phyloP scores from a whole-genome alignment of 768 basidiomycete species.

The Xanthoconium stramineum region DNA sequence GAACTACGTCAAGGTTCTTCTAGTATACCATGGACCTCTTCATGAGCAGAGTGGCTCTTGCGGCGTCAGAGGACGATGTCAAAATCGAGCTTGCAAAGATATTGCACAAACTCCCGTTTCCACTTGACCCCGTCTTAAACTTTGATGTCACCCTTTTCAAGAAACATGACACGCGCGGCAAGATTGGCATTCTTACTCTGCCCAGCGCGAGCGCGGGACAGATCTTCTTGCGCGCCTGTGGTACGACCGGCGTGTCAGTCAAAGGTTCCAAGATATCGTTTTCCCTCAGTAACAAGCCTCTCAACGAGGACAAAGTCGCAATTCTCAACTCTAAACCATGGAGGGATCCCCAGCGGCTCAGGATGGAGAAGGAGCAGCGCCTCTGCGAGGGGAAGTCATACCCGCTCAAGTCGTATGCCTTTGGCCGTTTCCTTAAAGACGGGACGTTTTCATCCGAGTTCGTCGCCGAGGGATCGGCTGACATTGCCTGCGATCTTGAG shows the following conservation, averaged over 20 bases:
- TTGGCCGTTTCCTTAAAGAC: constrained; percentile 36
- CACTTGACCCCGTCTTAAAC: constrained; percentile 25
- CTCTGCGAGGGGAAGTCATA: constrained; percentile 21
- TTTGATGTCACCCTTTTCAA: constrained; percentile 34
- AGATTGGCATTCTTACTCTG: constrained; percentile 32
- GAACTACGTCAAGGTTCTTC: not conserved
- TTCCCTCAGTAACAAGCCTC: constrained; percentile 16
- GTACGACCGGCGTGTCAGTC: constrained; percentile 23
- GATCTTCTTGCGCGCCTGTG: constrained; percentile 28
- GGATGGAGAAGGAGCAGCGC: constrained; percentile 23
- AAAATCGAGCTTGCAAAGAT: constrained; percentile 31
- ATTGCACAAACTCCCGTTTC: constrained; percentile 35
- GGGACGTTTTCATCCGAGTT: constrained; percentile 35
- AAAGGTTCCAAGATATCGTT: constrained; percentile 25
- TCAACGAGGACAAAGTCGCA: constrained; percentile 23
- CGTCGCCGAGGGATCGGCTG: constrained; percentile 21
- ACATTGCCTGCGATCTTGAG: constrained; percentile 38
- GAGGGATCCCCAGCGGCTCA: constrained; percentile 30
- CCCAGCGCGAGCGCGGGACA: constrained; percentile 18
- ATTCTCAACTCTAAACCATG: constrained; percentile 25
- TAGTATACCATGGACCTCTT: constrained; percentile 33
- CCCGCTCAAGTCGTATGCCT: constrained; percentile 26
- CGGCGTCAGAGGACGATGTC: constrained; percentile 31
- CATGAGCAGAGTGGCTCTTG: constrained; percentile 29
- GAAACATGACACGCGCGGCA: constrained; percentile 18